Base-by-base conservation (phyloP, 805 yeast species). In the Kazachstania africana region DNA sequence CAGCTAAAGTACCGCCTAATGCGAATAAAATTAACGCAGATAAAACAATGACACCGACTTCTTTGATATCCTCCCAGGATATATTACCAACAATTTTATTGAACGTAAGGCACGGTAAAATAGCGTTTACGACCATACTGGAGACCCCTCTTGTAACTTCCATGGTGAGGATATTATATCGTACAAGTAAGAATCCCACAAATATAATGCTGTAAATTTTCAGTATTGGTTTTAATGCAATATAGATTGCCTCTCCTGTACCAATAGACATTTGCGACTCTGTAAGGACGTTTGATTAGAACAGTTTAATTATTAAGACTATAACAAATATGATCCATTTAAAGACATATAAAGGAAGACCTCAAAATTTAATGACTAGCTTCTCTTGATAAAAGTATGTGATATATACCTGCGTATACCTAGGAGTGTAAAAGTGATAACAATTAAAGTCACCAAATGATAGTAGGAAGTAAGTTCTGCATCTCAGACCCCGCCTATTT, bases 141-240 rank as follows among this genome's bases (percentile, higher is more conserved):
- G 91, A 76, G 12, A 83, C 62, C 36, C 78, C 80, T 45, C 80
- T 61, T 25, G 83, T 68, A 16, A 78, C 70, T 17, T 78, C 71
- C 16, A 79, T 82, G 1, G 78, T 62, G 3, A 81, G 58, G 17
- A 80, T 67, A 44, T 79, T 74, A 40, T 58, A 64, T 36, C 63
- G 68, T 2, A 88, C 82, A 6, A 84, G 57, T 26, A 63, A 49
- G 40, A 62, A 78, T 9, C 95, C 95, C 10, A 74, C 55, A 5
- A 66, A 74, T 5, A 79, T 68, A 47, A 80, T 77, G 41, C 78
- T 57, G 47, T 82, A 80, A 40, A 84, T 79, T 55, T 84, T 84
- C 55, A 82, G 65, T 36, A 83, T 76, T 10, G 95, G 95, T 60
- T 82, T 84, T 34, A 78, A 75, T 0, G 94, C 72, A 14, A 83